Base-by-base conservation (phyloP, 148 eudicot genomes). In the Rhododendron molle region DNA sequence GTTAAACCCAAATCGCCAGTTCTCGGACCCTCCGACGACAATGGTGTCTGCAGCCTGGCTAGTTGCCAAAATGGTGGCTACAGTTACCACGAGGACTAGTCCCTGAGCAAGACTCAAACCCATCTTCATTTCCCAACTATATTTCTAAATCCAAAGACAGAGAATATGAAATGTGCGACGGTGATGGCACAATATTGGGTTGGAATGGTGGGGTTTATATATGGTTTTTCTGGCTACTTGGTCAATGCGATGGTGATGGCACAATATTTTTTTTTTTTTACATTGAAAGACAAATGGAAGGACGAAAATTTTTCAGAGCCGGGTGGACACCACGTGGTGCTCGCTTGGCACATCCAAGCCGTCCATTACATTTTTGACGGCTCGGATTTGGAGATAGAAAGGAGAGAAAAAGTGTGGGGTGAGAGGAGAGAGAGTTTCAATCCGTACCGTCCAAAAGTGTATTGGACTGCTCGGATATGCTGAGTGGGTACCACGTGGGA, bases 1-100 rank as follows among this genome's bases (percentile, higher is more conserved):
- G 78, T 79, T 85, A 47, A 28, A 85, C 32, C 87, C 87, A 11
- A 1, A 80, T 40, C 83, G 69, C 87, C 87, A 85, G 34, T 85
- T 56, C 44, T 85, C 83, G 5, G 87, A 80, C n/a, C 87, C 87
- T 56, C 83, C 83, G 13, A 85, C 79, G 1, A 85, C 71, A 46
- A 82, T 40, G 13, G 84, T 82, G 84, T 62, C 76, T 71, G 76
- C 84, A 5, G 76, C 84, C 34, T 62, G 84, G 54, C 32, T 14
- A 60, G 52, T 28, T 82, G 84, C 76, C 73, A 82, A 62, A 73
- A 82, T 36, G 23, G 84, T 20, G 76, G 76, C 76, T 30, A 54
- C 84, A 40, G 54, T 12, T 26, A 62, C 74, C 7, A 82, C 54
- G 74, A 82, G 52, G 52, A 82, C 1, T 12, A 82, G 52, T 40